Conservation (phyloP, 495 filamentous ascomycete species). For the Durotheca rogersii region DNA sequence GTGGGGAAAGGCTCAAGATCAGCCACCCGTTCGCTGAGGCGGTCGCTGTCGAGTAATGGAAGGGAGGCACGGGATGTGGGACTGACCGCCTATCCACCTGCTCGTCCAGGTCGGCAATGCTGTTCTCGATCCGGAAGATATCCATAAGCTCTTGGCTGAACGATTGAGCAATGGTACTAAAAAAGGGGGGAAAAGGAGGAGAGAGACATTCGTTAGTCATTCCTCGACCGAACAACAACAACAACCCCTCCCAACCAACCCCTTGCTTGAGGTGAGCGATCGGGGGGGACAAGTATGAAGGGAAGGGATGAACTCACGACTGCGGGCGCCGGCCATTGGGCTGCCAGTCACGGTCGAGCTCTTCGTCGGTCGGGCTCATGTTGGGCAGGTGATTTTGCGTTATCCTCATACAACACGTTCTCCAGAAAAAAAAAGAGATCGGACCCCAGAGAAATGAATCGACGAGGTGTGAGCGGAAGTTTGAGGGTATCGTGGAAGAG, state of each 20-base stretch:
- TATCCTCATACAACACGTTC: slow-evolving; percentile 8
- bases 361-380: slow-evolving; percentile 56
- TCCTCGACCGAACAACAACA: not conserved
- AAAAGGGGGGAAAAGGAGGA: slow-evolving; percentile 15
- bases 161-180: slow-evolving; percentile 80
- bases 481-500: slow-evolving; percentile 13
- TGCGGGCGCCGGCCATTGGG: slow-evolving; percentile 71
- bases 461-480: slow-evolving; percentile 12
- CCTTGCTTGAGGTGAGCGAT: too few species aligned
- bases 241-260: too few species aligned
- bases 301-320: slow-evolving; percentile 68
- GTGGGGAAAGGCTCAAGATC: slow-evolving; percentile 1
- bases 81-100: slow-evolving; percentile 84
- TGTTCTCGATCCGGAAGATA: slow-evolving; percentile 82
- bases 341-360: slow-evolving; percentile 73
- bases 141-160: slow-evolving; percentile 87
- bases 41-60: too few species aligned
- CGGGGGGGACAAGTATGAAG: too few species aligned
- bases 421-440: slow-evolving; percentile 3
- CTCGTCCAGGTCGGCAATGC: slow-evolving; percentile 71
- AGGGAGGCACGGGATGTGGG: slow-evolving; percentile 10
- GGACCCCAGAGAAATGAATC: slow-evolving; percentile 5
- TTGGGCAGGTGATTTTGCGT: slow-evolving; percentile 23
- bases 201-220: slow-evolving; percentile 1
- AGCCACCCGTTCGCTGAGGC: slow-evolving; percentile 11